Base-by-base conservation (phyloP, 2,329 filamentous ascomycete genomes). In the Colletotrichum destructivum region DNA sequence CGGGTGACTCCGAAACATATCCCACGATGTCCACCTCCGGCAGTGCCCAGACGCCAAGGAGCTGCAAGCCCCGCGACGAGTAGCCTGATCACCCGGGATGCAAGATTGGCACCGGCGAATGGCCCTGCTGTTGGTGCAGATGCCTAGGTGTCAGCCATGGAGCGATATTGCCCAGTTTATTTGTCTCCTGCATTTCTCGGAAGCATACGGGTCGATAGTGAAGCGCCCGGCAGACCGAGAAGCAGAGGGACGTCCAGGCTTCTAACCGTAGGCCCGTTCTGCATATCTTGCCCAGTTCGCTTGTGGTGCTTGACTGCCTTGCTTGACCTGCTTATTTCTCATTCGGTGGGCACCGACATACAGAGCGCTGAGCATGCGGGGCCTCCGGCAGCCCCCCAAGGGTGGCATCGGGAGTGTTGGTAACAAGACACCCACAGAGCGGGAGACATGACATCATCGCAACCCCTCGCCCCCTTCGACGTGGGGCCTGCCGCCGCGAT, bases 381-480 rank as follows among this genome's bases (percentile, higher is more conserved):
- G 46, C 38, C n/a, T 3, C 21, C 46, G n/a, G 46, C 18, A 51
- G 16, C 60, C 23, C n/a, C 26, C 26, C 4, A 31, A 31, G 26
- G 38, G 55, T 12, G 59, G 26, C 59, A 31, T 38, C 11, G 31
- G 18, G 31, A 18, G 8, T 55, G 35, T 35, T 18, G 60, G 31
- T 62, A 46, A 42, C 47, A 40, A 26, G 54, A 35, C 42, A 54
- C 56, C 31, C 26, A 55, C 47, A 38, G 51, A 54, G 18, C 23
- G 21, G 40, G 7, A 18, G 5, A 3, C 46, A 57, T 71, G 68
- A 71, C 68, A 62, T 71, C 68, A 71, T 65, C 23, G 26, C 15
- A 18, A 3, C 35, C 35, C 7, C 35, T 11, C 8, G 8, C 35
- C 54, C 54, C 38, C 46, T 11, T 21, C 47, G 26, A 12, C n/a